Percentiles rank a stretch among this genome's conserved stretches.
Conservation (phyloP, 78 protist species). For the Trichosphaerium sp. region DNA sequence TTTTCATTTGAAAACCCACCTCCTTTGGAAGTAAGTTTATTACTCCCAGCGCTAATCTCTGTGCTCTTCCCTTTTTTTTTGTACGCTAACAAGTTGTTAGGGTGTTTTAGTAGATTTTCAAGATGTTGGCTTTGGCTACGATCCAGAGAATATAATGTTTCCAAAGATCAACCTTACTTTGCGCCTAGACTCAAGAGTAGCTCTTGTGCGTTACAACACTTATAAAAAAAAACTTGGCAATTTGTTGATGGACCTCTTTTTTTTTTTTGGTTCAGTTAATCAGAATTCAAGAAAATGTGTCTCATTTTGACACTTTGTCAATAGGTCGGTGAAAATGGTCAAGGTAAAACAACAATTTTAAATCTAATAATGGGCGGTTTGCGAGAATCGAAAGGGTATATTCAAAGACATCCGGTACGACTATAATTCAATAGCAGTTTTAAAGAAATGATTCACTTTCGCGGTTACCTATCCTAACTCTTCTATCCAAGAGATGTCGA, state of each 20-base stretch:
- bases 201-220: slow-evolving; percentile 36
- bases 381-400: slow-evolving; percentile 46
- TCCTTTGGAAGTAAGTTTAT: background rate
- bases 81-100: background rate
- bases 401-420: background rate
- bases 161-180: slow-evolving; percentile 56
- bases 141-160: slow-evolving; percentile 39
- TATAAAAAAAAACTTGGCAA: background rate
- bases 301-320: no score
- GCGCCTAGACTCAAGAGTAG: slow-evolving; percentile 63
- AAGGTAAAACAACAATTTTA: slow-evolving; percentile 83
- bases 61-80: background rate
- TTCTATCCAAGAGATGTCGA: background rate
- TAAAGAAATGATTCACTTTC: no score
- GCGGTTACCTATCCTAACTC: no score
- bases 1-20: no score
- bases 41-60: background rate
- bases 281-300: no score
- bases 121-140: slow-evolving; percentile 71
- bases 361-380: slow-evolving; percentile 73
- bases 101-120: background rate
- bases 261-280: no score
- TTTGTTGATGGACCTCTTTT: slow-evolving; percentile 3
- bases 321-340: slow-evolving; percentile 95
- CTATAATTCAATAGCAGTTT: no score